Base-by-base conservation (phyloP, 768 basidiomycete species). In the Kwoniella sp. region DNA sequence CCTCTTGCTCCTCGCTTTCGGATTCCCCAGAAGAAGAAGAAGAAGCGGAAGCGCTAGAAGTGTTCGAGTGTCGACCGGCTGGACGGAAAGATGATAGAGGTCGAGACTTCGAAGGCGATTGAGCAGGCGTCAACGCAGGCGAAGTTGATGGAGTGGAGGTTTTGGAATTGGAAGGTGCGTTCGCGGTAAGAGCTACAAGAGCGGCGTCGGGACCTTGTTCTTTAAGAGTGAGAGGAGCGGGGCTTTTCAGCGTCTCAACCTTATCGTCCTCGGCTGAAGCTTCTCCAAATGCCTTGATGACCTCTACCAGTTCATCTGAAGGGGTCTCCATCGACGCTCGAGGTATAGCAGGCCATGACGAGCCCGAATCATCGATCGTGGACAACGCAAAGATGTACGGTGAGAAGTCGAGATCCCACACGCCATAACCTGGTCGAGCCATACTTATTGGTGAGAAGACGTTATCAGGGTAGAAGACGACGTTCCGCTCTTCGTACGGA, bases 381-480 rank as follows among this genome's bases (percentile, higher is more conserved):
- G 69, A 61, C 44, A 76, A 30, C 8, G 70, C 70, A 9, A 63
- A 47, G 50, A 76, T 69, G 55, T 73, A 70, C n/a, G 62, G 27
- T 15, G 72, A 72, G 60, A 68, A 76, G 55, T 76, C 72, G 26
- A 76, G 52, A 57, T 76, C 72, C 72, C 68, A 71, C 4, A 76
- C 68, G 1, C 68, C 74, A 40, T 71, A 73, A 2, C 70, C 74
- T 44, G 67, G 69, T 54, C 72, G 56, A 30, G 74, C 74, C 65
- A 70, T 73, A 1, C 63, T 66, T 8, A 76, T 67, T 22, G 68
- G 70, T 19, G 72, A 71, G 51, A 64, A 64, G 0, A 27, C 56
- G 21, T 64, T 65, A 40, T 76, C 64, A 17, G 72, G 64, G 49
- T 64, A 73, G 46, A 58, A 73, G 24, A 76, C 72, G 26, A 68